Base-by-base conservation (phyloP, 768 basidiomycete species). In the Megacollybia marginata region DNA sequence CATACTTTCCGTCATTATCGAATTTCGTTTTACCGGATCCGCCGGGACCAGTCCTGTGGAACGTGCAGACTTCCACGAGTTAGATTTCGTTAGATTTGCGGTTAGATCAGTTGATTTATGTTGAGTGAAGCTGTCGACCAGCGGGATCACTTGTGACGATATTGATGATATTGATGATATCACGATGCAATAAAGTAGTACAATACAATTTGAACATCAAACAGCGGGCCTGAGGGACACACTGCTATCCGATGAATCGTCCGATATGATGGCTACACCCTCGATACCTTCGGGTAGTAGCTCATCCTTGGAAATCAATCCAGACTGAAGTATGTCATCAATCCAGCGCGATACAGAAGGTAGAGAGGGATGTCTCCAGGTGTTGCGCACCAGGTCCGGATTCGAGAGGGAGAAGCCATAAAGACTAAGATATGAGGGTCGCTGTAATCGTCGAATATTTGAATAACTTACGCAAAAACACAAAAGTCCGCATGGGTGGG, bases 331-430 rank as follows among this genome's bases (percentile, higher is more conserved):
- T 36, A 48, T 48, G 15, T 10, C 47, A 16, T 42, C 47, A 20
- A 48, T 16, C 47, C 47, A 48, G 13, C 20, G 16, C 7, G 47
- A 48, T 12, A 48, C 33, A 23, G 18, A 48, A 12, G 47, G 47
- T 12, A 48, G n/a, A 6, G 19, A 16, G 33, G 47, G 47, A 16
- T 42, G 36, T 10, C 47, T 16, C 47, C 47, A 48, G n/a, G 47
- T 48, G 36, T 48, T 48, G n/a, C 47, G 47, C 2, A 48, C 47
- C 15, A 48, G n/a, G 15, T n/a, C 16, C 16, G 47, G 47, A 36
- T 48, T 48, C 47, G 47, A 36, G 16, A 48, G 16, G 10, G 47
- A 48, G 20, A 36, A 48, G 13, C 34, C 34, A 36, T 48, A 48
- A 36, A 40, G 40, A 9, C 47, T 48, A 31, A 34, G 31, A 12